Conservation (phyloP, 805 yeast species). For the Ascoidea asiatica region DNA sequence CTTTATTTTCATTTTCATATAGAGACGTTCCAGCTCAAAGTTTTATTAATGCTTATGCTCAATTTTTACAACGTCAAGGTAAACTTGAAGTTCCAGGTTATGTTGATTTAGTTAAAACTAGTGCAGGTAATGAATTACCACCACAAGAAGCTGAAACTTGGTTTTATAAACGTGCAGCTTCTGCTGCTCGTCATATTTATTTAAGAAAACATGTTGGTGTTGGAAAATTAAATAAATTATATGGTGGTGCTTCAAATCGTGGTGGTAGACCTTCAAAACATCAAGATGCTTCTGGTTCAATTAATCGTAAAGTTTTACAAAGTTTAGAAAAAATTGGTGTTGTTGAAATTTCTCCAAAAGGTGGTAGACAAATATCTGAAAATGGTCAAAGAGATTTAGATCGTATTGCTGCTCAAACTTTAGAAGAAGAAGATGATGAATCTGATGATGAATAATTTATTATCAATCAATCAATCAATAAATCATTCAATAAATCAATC, state of each 20-base stretch:
- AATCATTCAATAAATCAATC: too few species aligned
- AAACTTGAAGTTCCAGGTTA: slow-evolving; percentile 99
- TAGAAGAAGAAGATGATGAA: slow-evolving; percentile 74
- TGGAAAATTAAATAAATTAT: slow-evolving; percentile 96
- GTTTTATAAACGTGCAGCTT: slow-evolving; percentile 99
- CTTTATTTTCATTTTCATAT: slow-evolving; percentile 22
- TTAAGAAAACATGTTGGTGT: slow-evolving; percentile 99
- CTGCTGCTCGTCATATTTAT: slow-evolving; percentile 99
- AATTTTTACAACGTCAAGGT: slow-evolving; percentile 99
- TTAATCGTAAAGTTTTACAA: slow-evolving; percentile 97
- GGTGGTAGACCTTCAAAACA: slow-evolving; percentile 98
- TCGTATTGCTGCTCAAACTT: slow-evolving; percentile 99
- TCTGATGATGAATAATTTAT: slow-evolving; percentile 19
- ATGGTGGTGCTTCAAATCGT: slow-evolving; percentile 99
- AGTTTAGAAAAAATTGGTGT: slow-evolving; percentile 97
- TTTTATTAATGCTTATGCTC: slow-evolving; percentile 98
- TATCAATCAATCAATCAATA: too few species aligned
- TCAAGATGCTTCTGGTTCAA: slow-evolving; percentile 97
- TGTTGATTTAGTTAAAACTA: slow-evolving; percentile 99
- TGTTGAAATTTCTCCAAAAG: slow-evolving; percentile 90
- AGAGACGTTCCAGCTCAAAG: slow-evolving; percentile 99
- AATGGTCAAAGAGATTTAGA: slow-evolving; percentile 99
- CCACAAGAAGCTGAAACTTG: slow-evolving; percentile 99
- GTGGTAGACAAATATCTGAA: slow-evolving; percentile 99
- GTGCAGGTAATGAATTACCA: slow-evolving; percentile 97